A percentile compares a stretch with the other conserved stretches of the same genome.
Conservation (phyloP, 768 basidiomycete genomes). For the Trametes cingulata region DNA sequence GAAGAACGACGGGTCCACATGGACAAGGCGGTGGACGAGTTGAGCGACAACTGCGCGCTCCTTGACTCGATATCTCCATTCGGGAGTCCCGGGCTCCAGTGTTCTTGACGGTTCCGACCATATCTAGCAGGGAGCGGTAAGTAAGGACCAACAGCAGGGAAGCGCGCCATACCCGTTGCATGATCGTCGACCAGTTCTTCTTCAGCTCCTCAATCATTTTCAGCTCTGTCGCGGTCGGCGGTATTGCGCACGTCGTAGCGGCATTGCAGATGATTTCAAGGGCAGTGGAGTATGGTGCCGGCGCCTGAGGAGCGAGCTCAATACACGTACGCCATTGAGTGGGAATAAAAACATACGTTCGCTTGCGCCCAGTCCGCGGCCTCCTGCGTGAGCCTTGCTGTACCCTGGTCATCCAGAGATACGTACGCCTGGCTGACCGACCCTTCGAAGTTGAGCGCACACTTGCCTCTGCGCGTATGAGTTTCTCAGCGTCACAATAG, state of each 20-base stretch:
- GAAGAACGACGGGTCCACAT: slow-evolving; percentile 14
- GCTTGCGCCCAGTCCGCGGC: not conserved
- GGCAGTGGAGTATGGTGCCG: not conserved
- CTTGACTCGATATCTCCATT: not conserved
- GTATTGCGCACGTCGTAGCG: not conserved
- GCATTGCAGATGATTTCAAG: slow-evolving; percentile 4
- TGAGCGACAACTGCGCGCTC: slow-evolving; percentile 9
- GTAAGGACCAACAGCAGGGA: not conserved
- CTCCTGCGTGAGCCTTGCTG: not conserved
- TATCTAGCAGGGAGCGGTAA: not conserved
- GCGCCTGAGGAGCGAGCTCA: not conserved
- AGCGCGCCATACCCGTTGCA: slow-evolving; percentile 7
- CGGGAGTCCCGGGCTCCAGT: not conserved
- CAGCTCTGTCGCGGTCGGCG: not conserved
- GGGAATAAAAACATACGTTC: not conserved
- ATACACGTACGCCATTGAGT: not conserved
- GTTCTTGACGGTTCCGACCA: slow-evolving; percentile 10
- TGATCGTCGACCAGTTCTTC: slow-evolving; percentile 8
- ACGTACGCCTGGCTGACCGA: not conserved
- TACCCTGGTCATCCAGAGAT: not conserved
- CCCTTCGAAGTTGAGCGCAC: not conserved
- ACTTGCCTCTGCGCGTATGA: not conserved
- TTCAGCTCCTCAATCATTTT: slow-evolving; percentile 14
- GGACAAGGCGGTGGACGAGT: not conserved
- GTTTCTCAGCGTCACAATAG: too few species aligned